Conservation (phyloP, 2,329 filamentous ascomycete species). For the Aspergillus alliaceus region DNA sequence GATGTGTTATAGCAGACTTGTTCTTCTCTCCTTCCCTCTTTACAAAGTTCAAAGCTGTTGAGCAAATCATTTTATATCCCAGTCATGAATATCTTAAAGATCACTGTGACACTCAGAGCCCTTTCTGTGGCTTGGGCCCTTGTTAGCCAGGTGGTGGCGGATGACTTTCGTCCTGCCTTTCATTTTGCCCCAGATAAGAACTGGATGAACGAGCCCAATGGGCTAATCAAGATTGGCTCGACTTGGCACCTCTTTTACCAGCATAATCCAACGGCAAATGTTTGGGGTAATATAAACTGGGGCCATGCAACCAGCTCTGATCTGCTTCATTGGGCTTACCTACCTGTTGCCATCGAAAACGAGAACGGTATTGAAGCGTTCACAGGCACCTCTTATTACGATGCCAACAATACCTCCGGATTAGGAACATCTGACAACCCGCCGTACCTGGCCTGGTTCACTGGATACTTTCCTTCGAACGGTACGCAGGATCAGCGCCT, state of each 20-base stretch:
- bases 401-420: constrained; percentile 5
- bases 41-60: too few species aligned
- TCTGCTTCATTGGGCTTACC: constrained; percentile 24
- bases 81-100: too few species aligned
- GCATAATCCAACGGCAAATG: constrained; percentile 42
- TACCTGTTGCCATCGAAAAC: constrained; percentile 3
- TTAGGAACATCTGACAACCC: not conserved
- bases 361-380: not conserved
- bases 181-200: constrained; percentile 8
- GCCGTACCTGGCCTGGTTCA: constrained; percentile 9
- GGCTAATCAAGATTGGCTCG: constrained; percentile 7
- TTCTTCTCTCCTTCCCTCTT: too few species aligned
- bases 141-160: too few species aligned
- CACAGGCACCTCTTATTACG: not conserved
- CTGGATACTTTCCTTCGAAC: constrained; percentile 2
- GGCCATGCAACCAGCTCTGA: constrained; percentile 55
- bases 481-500: constrained; percentile 4
- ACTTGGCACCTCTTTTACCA: constrained; percentile 57
- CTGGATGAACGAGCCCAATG: constrained; percentile 19
- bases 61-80: too few species aligned
- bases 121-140: too few species aligned
- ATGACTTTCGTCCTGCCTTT: too few species aligned
- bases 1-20: too few species aligned
- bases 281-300: constrained; percentile 48
- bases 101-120: too few species aligned